A percentile compares a stretch with the other conserved stretches of the same genome.
phyloP scores from a whole-genome alignment of 2,329 filamentous ascomycete species.

The Zymoseptoria pseudotritici region DNA sequence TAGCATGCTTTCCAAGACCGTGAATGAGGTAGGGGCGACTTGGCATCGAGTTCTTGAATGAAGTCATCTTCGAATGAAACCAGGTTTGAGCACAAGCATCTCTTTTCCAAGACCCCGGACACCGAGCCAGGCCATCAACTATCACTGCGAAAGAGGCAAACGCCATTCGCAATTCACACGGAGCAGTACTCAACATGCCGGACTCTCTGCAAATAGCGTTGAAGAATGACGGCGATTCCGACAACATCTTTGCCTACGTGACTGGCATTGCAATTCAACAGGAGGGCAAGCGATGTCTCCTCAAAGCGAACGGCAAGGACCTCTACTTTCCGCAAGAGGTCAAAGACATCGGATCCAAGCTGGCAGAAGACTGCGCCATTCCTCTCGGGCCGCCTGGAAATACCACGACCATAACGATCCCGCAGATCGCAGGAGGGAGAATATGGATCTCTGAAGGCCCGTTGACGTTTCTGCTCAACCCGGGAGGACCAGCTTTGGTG shows the following conservation, averaged over 20 bases:
- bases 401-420: slow-evolving; percentile 27
- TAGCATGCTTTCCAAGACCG: background rate
- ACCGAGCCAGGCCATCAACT: too few relatives aligned
- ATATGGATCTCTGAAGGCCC: slow-evolving; percentile 31
- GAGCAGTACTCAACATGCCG: slow-evolving; percentile 22
- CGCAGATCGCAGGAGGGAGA: slow-evolving; percentile 32
- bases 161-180: background rate
- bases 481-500: slow-evolving; percentile 30
- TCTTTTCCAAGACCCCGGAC: background rate
- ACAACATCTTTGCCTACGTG: slow-evolving; percentile 30
- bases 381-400: slow-evolving; percentile 28
- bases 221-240: slow-evolving; percentile 28
- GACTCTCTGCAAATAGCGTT: slow-evolving; percentile 29
- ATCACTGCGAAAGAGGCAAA: too few relatives aligned
- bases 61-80: background rate
- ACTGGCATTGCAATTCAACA: slow-evolving; percentile 32
- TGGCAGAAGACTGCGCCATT: slow-evolving; percentile 32
- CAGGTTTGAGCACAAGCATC: background rate
- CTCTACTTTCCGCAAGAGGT: slow-evolving; percentile 30
- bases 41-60: background rate
- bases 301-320: slow-evolving; percentile 29
- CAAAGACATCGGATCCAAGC: slow-evolving; percentile 24
- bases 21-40: background rate
- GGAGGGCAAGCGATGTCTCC: slow-evolving; percentile 25
- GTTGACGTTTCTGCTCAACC: slow-evolving; percentile 32